Percentiles rank a stretch among this genome's conserved stretches.
phyloP scores from a whole-genome alignment of 345 rosid species.

The Lagerstroemia speciosa region DNA sequence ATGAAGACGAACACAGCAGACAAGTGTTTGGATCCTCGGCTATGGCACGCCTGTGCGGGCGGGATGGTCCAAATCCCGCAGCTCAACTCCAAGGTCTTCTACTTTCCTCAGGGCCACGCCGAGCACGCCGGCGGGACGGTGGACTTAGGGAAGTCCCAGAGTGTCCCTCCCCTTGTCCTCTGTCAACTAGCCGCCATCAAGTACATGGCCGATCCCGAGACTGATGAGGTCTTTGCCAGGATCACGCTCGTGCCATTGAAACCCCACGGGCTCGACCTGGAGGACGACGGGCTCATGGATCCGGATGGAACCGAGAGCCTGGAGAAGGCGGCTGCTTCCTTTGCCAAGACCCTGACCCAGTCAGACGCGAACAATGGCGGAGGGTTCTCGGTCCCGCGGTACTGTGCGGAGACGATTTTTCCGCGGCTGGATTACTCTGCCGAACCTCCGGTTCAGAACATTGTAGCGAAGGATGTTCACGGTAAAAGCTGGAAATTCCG shows the following conservation, averaged over 20 bases:
- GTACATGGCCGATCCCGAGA: slow-evolving; percentile 83
- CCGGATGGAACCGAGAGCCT: slow-evolving; percentile 23
- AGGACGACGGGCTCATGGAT: slow-evolving; percentile 26
- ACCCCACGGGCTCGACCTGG: slow-evolving; percentile 29
- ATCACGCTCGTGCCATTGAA: slow-evolving; percentile 47
- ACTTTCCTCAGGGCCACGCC: slow-evolving; percentile 94
- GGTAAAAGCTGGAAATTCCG: slow-evolving; percentile 88
- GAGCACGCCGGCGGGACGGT: slow-evolving; percentile 66
- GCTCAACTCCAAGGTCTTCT: slow-evolving; percentile 57
- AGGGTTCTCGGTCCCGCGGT: slow-evolving; percentile 94
- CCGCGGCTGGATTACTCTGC: slow-evolving; percentile 74
- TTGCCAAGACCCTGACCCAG: slow-evolving; percentile 90
- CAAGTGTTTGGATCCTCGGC: slow-evolving; percentile 70
- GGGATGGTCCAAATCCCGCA: slow-evolving; percentile 92
- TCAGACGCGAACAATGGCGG: slow-evolving; percentile 99
- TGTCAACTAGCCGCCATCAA: slow-evolving; percentile 58
- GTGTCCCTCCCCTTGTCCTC: slow-evolving; percentile 41
- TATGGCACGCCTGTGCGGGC: slow-evolving; percentile 99
- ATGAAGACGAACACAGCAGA: slow-evolving; percentile 28
- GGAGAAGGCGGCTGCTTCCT: slow-evolving; percentile 73
- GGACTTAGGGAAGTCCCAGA: slow-evolving; percentile 32
- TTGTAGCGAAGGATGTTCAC: slow-evolving; percentile 87
- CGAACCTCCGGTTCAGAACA: slow-evolving; percentile 94
- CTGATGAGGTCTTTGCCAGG: slow-evolving; percentile 82
- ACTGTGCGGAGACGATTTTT: slow-evolving; percentile 96